These are phyloP conservation scores for Magnaporthiopsis rhizophila DNA, from an alignment of 2,329 filamentous ascomycete species.

Conservation along the genomic window DNA sequence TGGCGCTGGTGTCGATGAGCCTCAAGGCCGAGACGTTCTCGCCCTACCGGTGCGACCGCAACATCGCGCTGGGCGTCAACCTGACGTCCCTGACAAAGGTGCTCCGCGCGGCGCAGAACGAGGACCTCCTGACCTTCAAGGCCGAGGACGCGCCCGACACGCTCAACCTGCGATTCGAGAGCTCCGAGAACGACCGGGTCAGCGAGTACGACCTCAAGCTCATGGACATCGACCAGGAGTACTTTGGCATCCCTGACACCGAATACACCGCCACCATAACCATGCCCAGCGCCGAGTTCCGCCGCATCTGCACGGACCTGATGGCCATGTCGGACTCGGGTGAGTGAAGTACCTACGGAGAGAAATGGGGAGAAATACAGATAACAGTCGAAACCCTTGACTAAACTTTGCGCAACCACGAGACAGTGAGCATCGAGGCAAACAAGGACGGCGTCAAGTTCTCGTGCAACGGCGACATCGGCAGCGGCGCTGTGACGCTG, in stretches of 20 bases:
- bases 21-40: conserved; percentile 92
- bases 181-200: conserved; percentile 74
- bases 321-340: conserved; percentile 91
- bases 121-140: conserved; percentile 93
- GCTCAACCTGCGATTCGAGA: conserved; percentile 94
- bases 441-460: conserved; percentile 98
- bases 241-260: conserved; percentile 97
- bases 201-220: conserved; percentile 99
- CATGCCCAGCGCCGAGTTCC: conserved; percentile 86
- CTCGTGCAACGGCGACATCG: conserved; percentile 86
- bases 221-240: conserved; percentile 99
- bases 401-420: not conserved
- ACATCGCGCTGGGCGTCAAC: conserved; percentile 97
- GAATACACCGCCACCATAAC: conserved; percentile 88
- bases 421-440: conserved; percentile 82
- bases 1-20: conserved; percentile 97
- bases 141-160: conserved; percentile 94
- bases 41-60: conserved; percentile 96
- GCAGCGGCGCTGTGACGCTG: conserved; percentile 86
- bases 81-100: conserved; percentile 95
- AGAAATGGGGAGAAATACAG: no score
- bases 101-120: conserved; percentile 84
- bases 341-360: conserved; percentile 37
- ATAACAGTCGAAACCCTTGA: not conserved
- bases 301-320: conserved; percentile 89